A percentile compares a stretch with the other conserved stretches of the same genome.
phyloP scores from a whole-genome alignment of 2,329 filamentous ascomycete species.

The Botrytis deweyae region DNA sequence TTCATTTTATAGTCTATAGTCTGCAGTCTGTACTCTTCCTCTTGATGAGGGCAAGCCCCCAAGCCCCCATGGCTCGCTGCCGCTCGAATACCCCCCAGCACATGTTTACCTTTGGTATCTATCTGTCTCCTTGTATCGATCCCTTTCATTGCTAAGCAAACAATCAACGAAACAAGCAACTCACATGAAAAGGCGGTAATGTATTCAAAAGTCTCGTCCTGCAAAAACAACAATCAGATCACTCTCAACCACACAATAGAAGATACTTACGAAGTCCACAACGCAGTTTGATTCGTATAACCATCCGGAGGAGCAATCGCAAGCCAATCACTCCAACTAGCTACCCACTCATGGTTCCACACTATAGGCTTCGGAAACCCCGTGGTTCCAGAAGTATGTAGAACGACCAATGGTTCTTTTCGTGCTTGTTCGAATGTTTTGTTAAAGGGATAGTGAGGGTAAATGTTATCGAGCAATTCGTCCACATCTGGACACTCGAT shows the following conservation, averaged over 20 bases:
- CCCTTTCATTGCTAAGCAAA: no score
- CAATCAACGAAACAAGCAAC: background rate
- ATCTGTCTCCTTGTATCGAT: no score
- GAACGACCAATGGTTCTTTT: background rate
- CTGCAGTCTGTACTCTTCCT: no score
- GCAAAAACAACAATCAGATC: no score
- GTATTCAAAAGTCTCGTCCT: background rate
- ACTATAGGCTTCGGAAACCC: background rate
- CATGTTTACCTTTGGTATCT: no score
- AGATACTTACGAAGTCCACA: background rate
- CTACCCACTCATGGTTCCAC: background rate
- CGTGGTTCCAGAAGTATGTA: background rate
- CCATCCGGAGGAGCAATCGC: background rate
- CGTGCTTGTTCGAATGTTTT: background rate
- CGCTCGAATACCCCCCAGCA: no score
- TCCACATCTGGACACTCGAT: background rate
- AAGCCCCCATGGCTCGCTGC: no score
- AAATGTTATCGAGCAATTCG: background rate
- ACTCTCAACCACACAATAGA: no score
- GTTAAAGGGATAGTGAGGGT: background rate
- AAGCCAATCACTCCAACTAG: background rate
- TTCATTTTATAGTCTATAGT: no score
- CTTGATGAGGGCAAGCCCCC: no score
- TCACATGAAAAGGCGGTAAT: background rate
- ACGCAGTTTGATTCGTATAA: background rate